Conservation (phyloP, 2,329 filamentous ascomycete species). For the Phyllosticta paracitricarpa region DNA sequence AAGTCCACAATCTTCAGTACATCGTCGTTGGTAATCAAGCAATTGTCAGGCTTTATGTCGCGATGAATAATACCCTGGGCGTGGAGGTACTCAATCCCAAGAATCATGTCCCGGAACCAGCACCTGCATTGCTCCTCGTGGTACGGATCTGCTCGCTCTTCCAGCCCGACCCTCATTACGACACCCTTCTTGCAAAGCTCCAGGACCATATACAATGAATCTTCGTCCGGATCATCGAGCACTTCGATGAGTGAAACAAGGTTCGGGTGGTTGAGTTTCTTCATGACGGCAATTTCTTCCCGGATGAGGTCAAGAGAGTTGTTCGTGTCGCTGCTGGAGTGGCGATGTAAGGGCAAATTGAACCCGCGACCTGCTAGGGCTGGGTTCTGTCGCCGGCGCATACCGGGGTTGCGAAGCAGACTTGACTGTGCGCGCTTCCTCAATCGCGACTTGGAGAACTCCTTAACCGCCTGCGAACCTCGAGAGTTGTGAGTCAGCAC, state of each 20-base stretch:
- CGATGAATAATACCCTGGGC: slow-evolving; percentile 90
- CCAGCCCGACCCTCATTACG: slow-evolving; percentile 90
- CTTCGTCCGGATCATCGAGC: slow-evolving; percentile 86
- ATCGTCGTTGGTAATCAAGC: slow-evolving; percentile 79
- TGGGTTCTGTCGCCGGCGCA: slow-evolving; percentile 42
- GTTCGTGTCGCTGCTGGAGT: slow-evolving; percentile 48
- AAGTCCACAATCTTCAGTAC: slow-evolving; percentile 97
- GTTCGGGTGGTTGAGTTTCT: slow-evolving; percentile 91
- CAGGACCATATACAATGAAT: slow-evolving; percentile 96
- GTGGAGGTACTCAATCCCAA: slow-evolving; percentile 95
- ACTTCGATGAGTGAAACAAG: slow-evolving; percentile 91
- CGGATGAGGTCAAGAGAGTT: slow-evolving; percentile 79
- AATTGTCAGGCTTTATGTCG: slow-evolving; percentile 97
- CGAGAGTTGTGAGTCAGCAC: neutral
- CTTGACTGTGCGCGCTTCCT: slow-evolving; percentile 86
- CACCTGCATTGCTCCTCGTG: slow-evolving; percentile 69
- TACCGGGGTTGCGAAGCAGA: slow-evolving; percentile 59
- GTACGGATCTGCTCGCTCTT: slow-evolving; percentile 73
- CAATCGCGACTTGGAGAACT: slow-evolving; percentile 88
- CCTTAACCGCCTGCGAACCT: slow-evolving; percentile 70
- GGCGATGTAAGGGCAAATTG: slow-evolving; percentile 55
- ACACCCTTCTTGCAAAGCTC: slow-evolving; percentile 99
- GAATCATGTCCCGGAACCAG: slow-evolving; percentile 90
- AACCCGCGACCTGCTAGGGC: slow-evolving; percentile 44
- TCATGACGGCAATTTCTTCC: slow-evolving; percentile 98